Base-by-base conservation (phyloP, 2,329 filamentous ascomycete genomes). In the Aplosporella prunicola region DNA sequence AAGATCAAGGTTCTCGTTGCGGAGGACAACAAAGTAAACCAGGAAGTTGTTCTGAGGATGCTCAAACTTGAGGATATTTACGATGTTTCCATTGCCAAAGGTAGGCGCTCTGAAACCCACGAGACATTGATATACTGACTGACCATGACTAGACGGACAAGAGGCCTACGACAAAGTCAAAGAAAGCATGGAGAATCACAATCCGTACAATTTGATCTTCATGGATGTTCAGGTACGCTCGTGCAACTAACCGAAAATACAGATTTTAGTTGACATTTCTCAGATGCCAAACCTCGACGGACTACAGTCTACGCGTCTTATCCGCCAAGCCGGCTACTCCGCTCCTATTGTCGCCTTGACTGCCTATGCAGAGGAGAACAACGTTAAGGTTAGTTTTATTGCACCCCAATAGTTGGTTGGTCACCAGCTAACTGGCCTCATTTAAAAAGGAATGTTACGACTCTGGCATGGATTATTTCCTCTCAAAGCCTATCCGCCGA, bases 151-250 rank as follows among this genome's bases (percentile, higher is more conserved):
- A n/a, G 52, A 65, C 36, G 62, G 62, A 0, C 83, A 93, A 57
- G 84, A 94, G 60, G 88, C 88, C 0, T 84, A 87, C 42, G 86
- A 94, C 44, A 68, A 82, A 18, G 87, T 94, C 46, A 88, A 86
- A 55, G 77, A 77, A 11, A 82, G 78, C 45, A 91, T 93, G 82
- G 76, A 79, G 33, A 72, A 72, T 18, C 72, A 79, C 35, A 69
- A 73, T 38, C 72, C 73, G 2, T 94, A 89, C 54, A 85, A 93
- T 48, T 69, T 95, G 17, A 89, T 95, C 45, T 91, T 94, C 53
- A 95, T 94, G 88, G 88, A 95, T 51, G 81, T 94, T 6, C 85
- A n/a, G n/a, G n/a, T n/a, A n/a, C n/a, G n/a, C n/a, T n/a, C n/a
- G n/a, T n/a, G n/a, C n/a, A n/a, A 76, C 9, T 18, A 20, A 15